Conservation (phyloP, 106 monocot species). For the Phalaenopsis equestris region DNA sequence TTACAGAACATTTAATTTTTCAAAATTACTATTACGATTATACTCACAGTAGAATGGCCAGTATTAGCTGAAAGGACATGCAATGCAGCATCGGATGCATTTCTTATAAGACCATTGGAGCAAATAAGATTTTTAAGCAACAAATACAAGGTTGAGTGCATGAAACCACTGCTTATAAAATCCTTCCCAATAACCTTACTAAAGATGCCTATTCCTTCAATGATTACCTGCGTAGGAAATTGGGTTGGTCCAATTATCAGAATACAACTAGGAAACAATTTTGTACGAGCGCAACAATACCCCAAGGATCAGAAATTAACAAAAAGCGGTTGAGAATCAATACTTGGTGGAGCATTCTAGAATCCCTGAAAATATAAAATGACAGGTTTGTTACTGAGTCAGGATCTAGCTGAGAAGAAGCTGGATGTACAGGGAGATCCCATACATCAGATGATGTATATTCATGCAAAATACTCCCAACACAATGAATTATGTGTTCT, state of each 20-base stretch:
- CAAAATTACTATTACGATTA: background rate
- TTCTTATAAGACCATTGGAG: slow-evolving; percentile 64
- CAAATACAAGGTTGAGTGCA: slow-evolving; percentile 82
- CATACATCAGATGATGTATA: slow-evolving; percentile 84
- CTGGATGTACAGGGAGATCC: slow-evolving; percentile 62
- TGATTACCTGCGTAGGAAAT: slow-evolving; percentile 59
- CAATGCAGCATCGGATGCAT: slow-evolving; percentile 62
- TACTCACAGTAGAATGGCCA: slow-evolving; percentile 57
- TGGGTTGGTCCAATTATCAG: background rate
- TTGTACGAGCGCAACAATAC: background rate
- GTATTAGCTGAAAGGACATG: slow-evolving; percentile 44
- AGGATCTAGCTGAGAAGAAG: slow-evolving; percentile 25
- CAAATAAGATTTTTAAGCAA: slow-evolving; percentile 81
- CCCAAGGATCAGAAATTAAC: background rate
- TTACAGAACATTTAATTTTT: background rate
- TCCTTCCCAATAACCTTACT: slow-evolving; percentile 55
- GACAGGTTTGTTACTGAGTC: slow-evolving; percentile 31
- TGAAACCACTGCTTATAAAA: slow-evolving; percentile 70
- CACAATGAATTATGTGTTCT: slow-evolving; percentile 46
- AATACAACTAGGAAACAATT: background rate
- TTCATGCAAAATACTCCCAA: slow-evolving; percentile 84
- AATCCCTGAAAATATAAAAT: slow-evolving; percentile 66
- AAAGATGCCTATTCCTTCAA: slow-evolving; percentile 86
- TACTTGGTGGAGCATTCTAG: slow-evolving; percentile 76
- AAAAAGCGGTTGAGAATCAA: slow-evolving; percentile 18